Base-by-base conservation (phyloP, 192 early-diverging fungal species). In the Linnemannia schmuckeri region DNA sequence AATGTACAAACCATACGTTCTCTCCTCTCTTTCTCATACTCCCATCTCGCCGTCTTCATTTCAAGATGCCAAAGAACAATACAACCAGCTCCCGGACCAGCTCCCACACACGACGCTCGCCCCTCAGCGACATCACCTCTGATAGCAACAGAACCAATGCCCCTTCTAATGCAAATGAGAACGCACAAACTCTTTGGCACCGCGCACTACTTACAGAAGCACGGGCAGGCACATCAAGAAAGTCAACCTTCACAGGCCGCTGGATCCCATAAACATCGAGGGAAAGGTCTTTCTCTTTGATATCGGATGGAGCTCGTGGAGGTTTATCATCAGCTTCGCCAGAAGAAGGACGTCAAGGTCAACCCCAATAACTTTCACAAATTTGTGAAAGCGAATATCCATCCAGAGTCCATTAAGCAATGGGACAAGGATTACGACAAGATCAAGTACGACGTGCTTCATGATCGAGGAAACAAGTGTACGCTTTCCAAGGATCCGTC, bases 401-500 rank as follows among this genome's bases (percentile, higher is more conserved):
- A 66, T 20, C 22, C 15, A 66, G 12, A 22, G 8, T 66, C 66
- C 30, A 69, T 69, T 22, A 37, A 37, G 37, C 66, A 69, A 69
- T 69, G 30, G 30, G 66, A 69, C 30, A 69, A 69, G 37, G 66
- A 69, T 38, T 69, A 37, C 17, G 66, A 69, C 27, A 69, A 69
- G 66, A 69, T 69, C 66, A 69, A 69, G 66, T 69, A 69, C 37
- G 66, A 69, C 37, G 66, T 69, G 66, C 66, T 69, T 27, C 66
- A 69, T 35, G 27, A 30, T 27, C 30, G 66, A 69, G 66, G 66
- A 22, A 33, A 38, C 27, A 69, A 38, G 13, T 69, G 27, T 27
- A 69, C 5, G 37, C 30, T 69, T 69, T 33, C 66, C 27, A 22
- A 38, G n/a, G 66, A 69, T 69, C 66, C 6, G 24, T 35, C n/a